Evolutionary conservation across 768 basidiomycete genomes (phyloP).

Genomic region (Favolaschia claudopus): DNA sequence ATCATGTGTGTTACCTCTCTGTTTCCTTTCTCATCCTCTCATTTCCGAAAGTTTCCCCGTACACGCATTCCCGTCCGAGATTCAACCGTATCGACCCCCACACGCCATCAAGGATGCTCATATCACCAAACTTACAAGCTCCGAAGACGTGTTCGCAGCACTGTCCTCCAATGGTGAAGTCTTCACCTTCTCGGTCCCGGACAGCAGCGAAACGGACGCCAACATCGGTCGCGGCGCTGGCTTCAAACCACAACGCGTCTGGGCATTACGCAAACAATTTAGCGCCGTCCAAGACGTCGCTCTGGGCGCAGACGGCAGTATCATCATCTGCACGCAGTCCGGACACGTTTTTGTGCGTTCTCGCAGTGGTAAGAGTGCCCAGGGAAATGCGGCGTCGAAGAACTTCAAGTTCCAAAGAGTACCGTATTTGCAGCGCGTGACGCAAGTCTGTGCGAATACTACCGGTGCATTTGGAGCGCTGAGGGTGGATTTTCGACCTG

Average conservation of each 20-base stretch:
- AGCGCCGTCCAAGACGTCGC: constrained; percentile 92
- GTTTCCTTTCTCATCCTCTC: background rate
- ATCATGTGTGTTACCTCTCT: constrained; percentile 75
- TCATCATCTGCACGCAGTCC: constrained; percentile 93
- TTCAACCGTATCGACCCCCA: constrained; percentile 82
- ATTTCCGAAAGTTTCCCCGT: constrained; percentile 68
- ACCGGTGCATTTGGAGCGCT: constrained; percentile 91
- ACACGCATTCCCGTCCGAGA: constrained; percentile 78
- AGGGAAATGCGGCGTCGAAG: constrained; percentile 42
- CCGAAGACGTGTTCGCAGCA: constrained; percentile 84
- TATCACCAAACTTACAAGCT: constrained; percentile 81
- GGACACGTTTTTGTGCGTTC: constrained; percentile 92
- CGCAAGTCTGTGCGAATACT: constrained; percentile 83
- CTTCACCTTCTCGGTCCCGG: constrained; percentile 74
- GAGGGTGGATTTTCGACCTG: constrained; percentile 71
- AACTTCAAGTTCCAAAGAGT: constrained; percentile 82
- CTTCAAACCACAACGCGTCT: constrained; percentile 87
- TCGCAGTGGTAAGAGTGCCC: constrained; percentile 51
- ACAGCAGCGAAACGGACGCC: constrained; percentile 40
- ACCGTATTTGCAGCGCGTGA: constrained; percentile 84
- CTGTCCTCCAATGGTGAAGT: constrained; percentile 90
- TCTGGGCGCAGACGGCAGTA: constrained; percentile 83
- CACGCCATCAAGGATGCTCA: constrained; percentile 71
- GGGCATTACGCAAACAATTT: constrained; percentile 88
- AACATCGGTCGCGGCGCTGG: constrained; percentile 36